Percentiles rank a stretch among this genome's conserved stretches.
These are phyloP conservation scores for Boletus rubroflammeus DNA, from an alignment of 768 basidiomycete genomes.

Conservation along the genomic window DNA sequence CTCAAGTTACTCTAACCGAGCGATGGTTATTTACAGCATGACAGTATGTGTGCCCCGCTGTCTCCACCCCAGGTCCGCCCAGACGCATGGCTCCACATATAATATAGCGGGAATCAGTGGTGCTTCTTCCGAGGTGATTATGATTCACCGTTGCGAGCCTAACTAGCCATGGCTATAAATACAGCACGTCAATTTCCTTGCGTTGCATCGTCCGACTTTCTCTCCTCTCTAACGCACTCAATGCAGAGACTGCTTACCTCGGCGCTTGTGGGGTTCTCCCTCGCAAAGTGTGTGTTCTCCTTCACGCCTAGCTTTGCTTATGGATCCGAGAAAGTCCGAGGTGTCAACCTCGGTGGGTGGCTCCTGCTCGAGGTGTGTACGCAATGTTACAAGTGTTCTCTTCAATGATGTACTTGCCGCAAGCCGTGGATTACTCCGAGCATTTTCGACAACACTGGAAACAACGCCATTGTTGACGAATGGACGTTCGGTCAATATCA, in stretches of 20 bases:
- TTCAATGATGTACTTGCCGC: conserved; percentile 39
- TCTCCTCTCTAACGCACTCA: conserved; percentile 51
- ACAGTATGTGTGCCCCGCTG: background rate
- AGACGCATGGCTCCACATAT: too few relatives aligned
- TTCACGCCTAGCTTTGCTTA: conserved; percentile 65
- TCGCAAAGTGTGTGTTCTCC: conserved; percentile 25
- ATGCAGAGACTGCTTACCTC: conserved; percentile 11
- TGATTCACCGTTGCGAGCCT: background rate
- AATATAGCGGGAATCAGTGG: conserved; percentile 10
- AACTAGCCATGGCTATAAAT: conserved; percentile 17
- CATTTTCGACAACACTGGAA: conserved; percentile 57
- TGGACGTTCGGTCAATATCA: conserved; percentile 74
- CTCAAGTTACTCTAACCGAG: background rate
- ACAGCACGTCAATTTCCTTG: background rate
- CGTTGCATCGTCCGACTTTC: conserved; percentile 28
- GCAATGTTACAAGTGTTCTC: background rate
- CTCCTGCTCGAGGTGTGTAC: conserved; percentile 48
- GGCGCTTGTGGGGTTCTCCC: conserved; percentile 29
- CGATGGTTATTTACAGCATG: background rate
- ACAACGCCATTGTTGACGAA: conserved; percentile 63
- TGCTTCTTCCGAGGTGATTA: background rate
- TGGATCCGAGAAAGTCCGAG: conserved; percentile 69
- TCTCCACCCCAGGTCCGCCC: background rate
- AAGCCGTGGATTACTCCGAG: conserved; percentile 81
- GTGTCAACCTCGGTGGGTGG: conserved; percentile 79